Conservation (phyloP, 352 stramenopile genomes). For the Globisporangium iwayamae region DNA sequence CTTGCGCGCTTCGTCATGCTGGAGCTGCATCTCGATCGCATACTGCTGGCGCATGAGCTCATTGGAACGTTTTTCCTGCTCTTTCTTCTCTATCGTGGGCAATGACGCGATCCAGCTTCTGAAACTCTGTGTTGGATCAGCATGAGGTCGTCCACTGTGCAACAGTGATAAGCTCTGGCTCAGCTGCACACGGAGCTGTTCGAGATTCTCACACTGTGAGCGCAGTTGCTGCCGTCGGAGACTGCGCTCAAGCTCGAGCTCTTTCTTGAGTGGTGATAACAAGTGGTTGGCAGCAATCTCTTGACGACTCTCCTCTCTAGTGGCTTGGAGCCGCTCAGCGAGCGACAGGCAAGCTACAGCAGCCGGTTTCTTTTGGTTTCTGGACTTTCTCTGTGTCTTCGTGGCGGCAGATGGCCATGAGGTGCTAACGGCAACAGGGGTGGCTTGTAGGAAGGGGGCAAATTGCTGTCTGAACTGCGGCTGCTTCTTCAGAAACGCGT, state of each 20-base stretch:
- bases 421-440: neutral
- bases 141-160: conserved; percentile 34
- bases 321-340: conserved; percentile 8
- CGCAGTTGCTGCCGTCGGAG: conserved; percentile 26
- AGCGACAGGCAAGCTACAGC: neutral
- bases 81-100: conserved; percentile 44
- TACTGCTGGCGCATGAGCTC: conserved; percentile 39
- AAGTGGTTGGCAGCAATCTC: neutral
- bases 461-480: neutral
- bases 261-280: neutral
- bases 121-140: conserved; percentile 38
- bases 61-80: conserved; percentile 29
- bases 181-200: conserved; percentile 33
- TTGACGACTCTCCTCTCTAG: conserved; percentile 9
- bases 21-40: conserved; percentile 42
- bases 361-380: neutral
- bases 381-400: neutral
- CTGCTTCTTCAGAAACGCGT: neutral
- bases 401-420: neutral
- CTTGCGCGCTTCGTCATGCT: conserved; percentile 34
- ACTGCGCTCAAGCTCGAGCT: conserved; percentile 12
- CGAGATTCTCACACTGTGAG: conserved; percentile 19
- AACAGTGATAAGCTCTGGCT: conserved; percentile 33
- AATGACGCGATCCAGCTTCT: conserved; percentile 53
- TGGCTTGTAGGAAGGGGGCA: neutral